phyloP scores from a whole-genome alignment of 164 flowering plant species.

The Hamamelis virginiana region DNA sequence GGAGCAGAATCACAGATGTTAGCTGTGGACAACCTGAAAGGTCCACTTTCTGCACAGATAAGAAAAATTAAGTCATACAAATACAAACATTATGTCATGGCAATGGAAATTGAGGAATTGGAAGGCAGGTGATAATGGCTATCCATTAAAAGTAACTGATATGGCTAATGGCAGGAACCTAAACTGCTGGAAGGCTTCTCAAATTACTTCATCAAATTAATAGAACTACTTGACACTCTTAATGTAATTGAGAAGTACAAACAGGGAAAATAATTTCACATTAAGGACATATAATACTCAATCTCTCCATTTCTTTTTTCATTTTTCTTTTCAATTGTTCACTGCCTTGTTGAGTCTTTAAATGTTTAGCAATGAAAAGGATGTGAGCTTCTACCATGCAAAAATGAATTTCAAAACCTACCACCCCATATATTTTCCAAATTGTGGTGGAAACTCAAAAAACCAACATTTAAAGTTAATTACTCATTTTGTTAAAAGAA shows the following conservation, averaged over 20 bases:
- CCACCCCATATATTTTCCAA: background rate
- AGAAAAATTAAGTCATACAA: slow-evolving; percentile 8
- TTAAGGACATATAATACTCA: too few relatives aligned
- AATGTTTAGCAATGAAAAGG: too few relatives aligned
- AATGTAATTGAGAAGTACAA: too few relatives aligned
- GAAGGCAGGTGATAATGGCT: background rate
- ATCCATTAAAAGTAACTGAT: background rate
- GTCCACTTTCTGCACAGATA: slow-evolving; percentile 53
- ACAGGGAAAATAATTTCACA: too few relatives aligned
- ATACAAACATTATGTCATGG: background rate
- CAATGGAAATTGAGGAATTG: background rate
- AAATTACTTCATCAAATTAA: background rate
- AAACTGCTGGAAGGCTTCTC: background rate
- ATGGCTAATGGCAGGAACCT: background rate
- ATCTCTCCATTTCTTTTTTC: too few relatives aligned
- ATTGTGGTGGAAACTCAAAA: background rate
- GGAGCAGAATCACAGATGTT: slow-evolving; percentile 38
- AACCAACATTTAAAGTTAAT: background rate
- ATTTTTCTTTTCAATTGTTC: too few relatives aligned
- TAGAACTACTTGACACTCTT: too few relatives aligned
- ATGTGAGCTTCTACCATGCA: background rate
- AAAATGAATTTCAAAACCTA: background rate
- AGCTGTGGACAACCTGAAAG: slow-evolving; percentile 78
- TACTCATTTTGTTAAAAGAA: background rate
- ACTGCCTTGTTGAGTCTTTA: too few relatives aligned